Conservation (phyloP, 768 basidiomycete genomes). For the Filobasidium floriforme region DNA sequence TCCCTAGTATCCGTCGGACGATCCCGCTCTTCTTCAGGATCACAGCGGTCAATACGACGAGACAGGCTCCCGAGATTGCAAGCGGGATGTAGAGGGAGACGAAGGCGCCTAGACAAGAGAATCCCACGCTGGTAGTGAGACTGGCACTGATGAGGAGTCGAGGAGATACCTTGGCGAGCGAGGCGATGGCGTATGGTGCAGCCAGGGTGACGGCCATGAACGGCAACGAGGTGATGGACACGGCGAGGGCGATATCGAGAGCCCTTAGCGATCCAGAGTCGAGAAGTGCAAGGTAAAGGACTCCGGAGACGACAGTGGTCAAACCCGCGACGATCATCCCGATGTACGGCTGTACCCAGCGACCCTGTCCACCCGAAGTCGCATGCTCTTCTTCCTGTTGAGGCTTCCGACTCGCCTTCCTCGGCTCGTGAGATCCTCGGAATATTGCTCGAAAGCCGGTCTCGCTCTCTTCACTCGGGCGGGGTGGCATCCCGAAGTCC, state of each 20-base stretch:
- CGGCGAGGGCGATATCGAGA: conserved; percentile 8
- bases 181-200: too few relatives aligned
- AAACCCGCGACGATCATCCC: background rate
- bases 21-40: background rate
- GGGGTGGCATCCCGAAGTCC: conserved; percentile 1
- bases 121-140: background rate
- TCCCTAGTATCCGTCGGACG: background rate
- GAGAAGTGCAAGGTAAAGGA: conserved; percentile 4
- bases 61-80: background rate
- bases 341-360: background rate
- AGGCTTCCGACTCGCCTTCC: background rate
- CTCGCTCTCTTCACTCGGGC: background rate
- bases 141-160: background rate
- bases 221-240: conserved; percentile 12
- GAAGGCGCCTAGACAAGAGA: conserved; percentile 6
- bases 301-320: background rate
- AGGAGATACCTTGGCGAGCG: background rate
- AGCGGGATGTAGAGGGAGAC: conserved; percentile 12
- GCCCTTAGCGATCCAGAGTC: background rate
- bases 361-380: background rate
- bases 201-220: background rate
- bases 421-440: background rate
- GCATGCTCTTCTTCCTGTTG: background rate
- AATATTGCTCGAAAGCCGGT: background rate
- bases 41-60: background rate